Base-by-base conservation (phyloP, 78 protist species). In the Protostelium mycophagum region DNA sequence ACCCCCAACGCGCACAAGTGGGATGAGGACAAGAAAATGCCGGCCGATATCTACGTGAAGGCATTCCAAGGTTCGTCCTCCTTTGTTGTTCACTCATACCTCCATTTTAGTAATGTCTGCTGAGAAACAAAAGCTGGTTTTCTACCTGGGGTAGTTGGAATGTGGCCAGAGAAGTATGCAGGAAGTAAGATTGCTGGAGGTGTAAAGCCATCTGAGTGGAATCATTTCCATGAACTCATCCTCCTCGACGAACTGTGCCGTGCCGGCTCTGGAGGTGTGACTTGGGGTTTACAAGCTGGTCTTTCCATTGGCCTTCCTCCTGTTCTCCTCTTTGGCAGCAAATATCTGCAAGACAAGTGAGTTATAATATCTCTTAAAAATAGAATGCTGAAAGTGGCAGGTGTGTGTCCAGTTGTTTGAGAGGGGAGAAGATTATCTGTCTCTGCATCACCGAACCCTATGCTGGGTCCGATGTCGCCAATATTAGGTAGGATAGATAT, bases 241-340 rank as follows among this genome's bases (percentile, higher is more conserved):
- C 10, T 86, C 37, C 10, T 86, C 35, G 91, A 92, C 34, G 93
- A 92, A 36, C 9, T 92, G 83, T 29, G 85, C 35, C 83, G 91
- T 1, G 1, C 35, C 28, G 93, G 92, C 5, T 89, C 91, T 28
- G 28, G 93, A 31, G 89, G 87, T 9, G 37, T 23, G 37, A 16
- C 88, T 28, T 34, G 34, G 94, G 94, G 93, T 31, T 5, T 90
- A 9, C 31, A 28, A 10, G 89, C 63, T 35, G 90, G 90, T 85
- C 34, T 87, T 10, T 38, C 39, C 87, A 93, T 93, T 31, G 95
- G 95, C 1, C 37, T 92, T 35, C 94, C 94, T 34, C 94, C 94
- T 9, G 51, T 92, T 34, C 83, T 92, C 90, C 86, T 91, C 85
- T 91, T 91, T 83, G 93, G 95, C 9, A 35, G 90, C 34, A 87